These are phyloP conservation scores for Sporisorium iseilematis-ciliati DNA, from an alignment of 1,284 basidiomycete genomes.

Conservation along the genomic window DNA sequence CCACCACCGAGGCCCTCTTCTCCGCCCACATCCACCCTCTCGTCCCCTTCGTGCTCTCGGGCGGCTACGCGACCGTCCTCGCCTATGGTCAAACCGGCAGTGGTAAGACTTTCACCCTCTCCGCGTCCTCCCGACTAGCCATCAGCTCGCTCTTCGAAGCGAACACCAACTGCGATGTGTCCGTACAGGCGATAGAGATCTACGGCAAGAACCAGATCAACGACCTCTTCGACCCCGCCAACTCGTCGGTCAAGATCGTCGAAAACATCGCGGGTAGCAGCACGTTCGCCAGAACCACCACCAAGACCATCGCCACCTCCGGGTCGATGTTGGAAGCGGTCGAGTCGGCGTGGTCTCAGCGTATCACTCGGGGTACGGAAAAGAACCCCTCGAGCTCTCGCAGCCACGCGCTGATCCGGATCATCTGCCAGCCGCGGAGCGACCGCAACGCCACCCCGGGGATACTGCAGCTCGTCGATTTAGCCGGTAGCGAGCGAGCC, in stretches of 20 bases:
- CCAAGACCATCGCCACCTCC: neutral
- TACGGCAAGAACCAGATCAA: slow-evolving; percentile 38
- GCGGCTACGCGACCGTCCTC: slow-evolving; percentile 33
- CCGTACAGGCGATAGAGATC: slow-evolving; percentile 25
- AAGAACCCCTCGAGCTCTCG: slow-evolving; percentile 25
- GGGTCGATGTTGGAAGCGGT: slow-evolving; percentile 17
- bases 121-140: slow-evolving; percentile 20
- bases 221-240: slow-evolving; percentile 29
- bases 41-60: slow-evolving; percentile 27
- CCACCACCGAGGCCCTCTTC: slow-evolving; percentile 17
- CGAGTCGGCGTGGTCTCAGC: slow-evolving; percentile 19
- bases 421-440: slow-evolving; percentile 6
- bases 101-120: slow-evolving; percentile 33
- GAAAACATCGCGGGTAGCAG: slow-evolving; percentile 24
- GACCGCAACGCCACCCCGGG: slow-evolving; percentile 31
- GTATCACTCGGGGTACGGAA: slow-evolving; percentile 29
- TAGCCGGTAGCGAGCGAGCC: slow-evolving; percentile 31
- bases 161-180: slow-evolving; percentile 7
- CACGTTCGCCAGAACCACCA: slow-evolving; percentile 20
- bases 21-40: slow-evolving; percentile 14
- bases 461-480: slow-evolving; percentile 34
- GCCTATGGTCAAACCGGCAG: slow-evolving; percentile 41
- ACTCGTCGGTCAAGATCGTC: slow-evolving; percentile 16
- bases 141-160: slow-evolving; percentile 8
- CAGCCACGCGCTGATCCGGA: slow-evolving; percentile 30